These are phyloP conservation scores for Calonectria fujianensis DNA, from an alignment of 2,329 filamentous ascomycete genomes.

Conservation along the genomic window DNA sequence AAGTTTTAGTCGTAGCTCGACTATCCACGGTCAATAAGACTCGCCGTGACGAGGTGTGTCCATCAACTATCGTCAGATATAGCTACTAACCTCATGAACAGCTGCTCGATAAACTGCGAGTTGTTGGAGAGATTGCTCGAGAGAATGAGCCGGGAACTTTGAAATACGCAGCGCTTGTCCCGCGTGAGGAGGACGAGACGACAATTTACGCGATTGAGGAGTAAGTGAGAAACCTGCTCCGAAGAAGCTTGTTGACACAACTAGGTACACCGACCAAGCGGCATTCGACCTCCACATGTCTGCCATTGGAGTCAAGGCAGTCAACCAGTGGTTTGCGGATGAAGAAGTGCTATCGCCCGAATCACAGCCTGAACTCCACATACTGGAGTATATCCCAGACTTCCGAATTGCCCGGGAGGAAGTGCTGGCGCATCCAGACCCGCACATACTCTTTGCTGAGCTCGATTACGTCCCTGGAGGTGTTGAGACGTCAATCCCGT, in stretches of 20 bases:
- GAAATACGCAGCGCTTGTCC: constrained; percentile 53
- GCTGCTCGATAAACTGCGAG: constrained; percentile 32
- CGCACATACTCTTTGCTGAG: constrained; percentile 53
- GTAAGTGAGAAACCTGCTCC: constrained; percentile 38
- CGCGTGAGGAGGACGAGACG: constrained; percentile 52
- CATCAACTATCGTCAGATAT: background rate
- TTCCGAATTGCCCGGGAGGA: constrained; percentile 46
- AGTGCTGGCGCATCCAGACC: constrained; percentile 44
- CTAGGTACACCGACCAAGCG: constrained; percentile 53
- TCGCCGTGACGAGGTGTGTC: constrained; percentile 35
- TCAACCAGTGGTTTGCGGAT: constrained; percentile 50
- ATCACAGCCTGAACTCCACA: constrained; percentile 39
- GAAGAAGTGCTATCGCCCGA: constrained; percentile 40
- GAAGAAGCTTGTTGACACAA: background rate
- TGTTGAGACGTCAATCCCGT: constrained; percentile 49
- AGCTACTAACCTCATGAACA: background rate
- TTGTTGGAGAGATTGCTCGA: constrained; percentile 8
- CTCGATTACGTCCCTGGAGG: constrained; percentile 53
- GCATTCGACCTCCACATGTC: constrained; percentile 54
- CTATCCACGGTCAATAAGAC: constrained; percentile 27
- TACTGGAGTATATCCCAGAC: constrained; percentile 49
- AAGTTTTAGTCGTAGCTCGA: constrained; percentile 33
- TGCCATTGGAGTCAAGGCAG: constrained; percentile 42
- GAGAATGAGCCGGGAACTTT: constrained; percentile 34
- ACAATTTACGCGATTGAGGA: constrained; percentile 54